Evolutionary conservation across 306 rosid genomes (phyloP).

Genomic region (Castanea sativa): DNA sequence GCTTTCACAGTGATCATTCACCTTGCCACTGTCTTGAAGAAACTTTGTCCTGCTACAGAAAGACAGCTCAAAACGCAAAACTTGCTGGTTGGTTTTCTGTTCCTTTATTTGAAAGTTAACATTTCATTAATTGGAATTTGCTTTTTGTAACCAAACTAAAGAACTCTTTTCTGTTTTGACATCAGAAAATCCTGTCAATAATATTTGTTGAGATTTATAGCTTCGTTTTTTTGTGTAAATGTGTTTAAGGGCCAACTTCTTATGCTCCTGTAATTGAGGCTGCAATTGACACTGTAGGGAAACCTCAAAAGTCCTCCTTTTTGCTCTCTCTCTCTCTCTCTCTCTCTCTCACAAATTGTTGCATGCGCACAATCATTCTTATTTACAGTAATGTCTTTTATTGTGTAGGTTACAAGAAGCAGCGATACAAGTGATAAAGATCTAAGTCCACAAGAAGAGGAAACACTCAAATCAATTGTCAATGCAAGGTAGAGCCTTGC

Average conservation of each 20-base stretch:
- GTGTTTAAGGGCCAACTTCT: constrained; percentile 80
- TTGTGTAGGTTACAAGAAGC: constrained; percentile 67
- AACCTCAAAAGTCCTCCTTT: constrained; percentile 1
- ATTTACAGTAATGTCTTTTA: constrained; percentile 12
- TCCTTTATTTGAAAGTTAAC: neutral
- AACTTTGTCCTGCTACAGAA: constrained; percentile 72
- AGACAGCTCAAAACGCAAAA: constrained; percentile 58
- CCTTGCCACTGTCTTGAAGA: constrained; percentile 88
- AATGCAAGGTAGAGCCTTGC: constrained; percentile 59
- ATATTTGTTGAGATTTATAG: constrained; percentile 1
- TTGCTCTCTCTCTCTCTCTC: neutral
- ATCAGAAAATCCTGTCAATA: neutral
- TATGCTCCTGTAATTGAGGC: constrained; percentile 77
- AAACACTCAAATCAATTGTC: constrained; percentile 65
- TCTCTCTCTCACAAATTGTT: neutral
- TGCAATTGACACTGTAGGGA: constrained; percentile 82
- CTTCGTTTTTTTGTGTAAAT: constrained; percentile 21
- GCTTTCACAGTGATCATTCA: constrained; percentile 57
- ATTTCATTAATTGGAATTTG: neutral
- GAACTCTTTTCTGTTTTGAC: neutral
- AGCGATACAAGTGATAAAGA: constrained; percentile 35
- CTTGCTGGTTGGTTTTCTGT: constrained; percentile 58
- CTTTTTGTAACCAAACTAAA: too few relatives aligned
- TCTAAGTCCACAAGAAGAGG: constrained; percentile 77
- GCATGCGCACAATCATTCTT: neutral